Conservation (phyloP, 164 flowering plant genomes). For the Stephania cephalantha region DNA sequence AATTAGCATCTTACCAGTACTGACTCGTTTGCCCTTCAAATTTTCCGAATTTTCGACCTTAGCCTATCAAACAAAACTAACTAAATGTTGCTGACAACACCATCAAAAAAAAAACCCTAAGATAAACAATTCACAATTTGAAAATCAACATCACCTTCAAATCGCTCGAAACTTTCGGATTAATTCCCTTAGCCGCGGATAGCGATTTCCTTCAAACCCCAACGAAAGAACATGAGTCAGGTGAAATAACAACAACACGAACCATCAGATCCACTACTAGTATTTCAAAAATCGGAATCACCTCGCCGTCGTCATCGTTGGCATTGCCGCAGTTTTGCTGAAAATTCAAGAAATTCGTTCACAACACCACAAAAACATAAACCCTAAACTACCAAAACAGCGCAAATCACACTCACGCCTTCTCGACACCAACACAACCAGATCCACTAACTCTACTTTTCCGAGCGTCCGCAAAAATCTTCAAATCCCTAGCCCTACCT, state of each 20-base stretch:
- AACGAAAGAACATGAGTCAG: neutral
- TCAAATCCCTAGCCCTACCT: conserved; percentile 31
- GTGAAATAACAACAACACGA: neutral
- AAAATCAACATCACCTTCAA: conserved; percentile 21
- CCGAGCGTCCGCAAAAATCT: conserved; percentile 35
- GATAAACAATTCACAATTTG: neutral
- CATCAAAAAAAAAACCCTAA: neutral
- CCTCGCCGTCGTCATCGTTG: conserved; percentile 7
- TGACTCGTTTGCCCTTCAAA: conserved; percentile 21
- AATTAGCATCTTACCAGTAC: conserved; percentile 30
- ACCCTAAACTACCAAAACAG: neutral
- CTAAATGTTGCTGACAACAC: neutral
- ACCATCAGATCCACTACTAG: neutral
- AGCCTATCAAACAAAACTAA: conserved; percentile 21
- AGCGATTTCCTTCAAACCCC: conserved; percentile 22
- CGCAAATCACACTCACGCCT: conserved; percentile 16
- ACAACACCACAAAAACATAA: neutral
- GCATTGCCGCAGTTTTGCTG: conserved; percentile 11
- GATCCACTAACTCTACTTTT: conserved; percentile 10
- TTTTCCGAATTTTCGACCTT: conserved; percentile 24
- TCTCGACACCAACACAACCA: conserved; percentile 9
- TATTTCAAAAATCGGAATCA: neutral
- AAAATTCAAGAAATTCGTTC: neutral
- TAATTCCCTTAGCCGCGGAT: conserved; percentile 13
- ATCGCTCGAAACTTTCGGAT: conserved; percentile 10